Base-by-base conservation (phyloP, 2,329 filamentous ascomycete species). In the Diplodia scrobiculata region DNA sequence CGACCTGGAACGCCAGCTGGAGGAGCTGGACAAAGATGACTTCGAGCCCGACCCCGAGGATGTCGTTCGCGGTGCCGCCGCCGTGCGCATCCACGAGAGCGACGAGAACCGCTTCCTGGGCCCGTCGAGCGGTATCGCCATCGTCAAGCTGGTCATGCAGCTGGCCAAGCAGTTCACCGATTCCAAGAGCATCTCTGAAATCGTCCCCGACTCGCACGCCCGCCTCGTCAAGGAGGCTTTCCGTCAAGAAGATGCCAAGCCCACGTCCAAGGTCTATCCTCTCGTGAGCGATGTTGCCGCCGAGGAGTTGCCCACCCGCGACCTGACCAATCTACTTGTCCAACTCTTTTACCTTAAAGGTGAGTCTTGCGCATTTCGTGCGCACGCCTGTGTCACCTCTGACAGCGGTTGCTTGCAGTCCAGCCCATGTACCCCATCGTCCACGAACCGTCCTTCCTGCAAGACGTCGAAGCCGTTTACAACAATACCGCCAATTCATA, bases 141-240 rank as follows among this genome's bases (percentile, higher is more conserved):
- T 98, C 82, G 96, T 93, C 13, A 88, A 94, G 34, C 84, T 98
- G 71, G 89, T 99, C 11, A 97, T 99, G 90, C 93, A 97, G 76
- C 88, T 97, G 78, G 94, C 94, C 63, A 98, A 97, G 79, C 89
- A 92, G 69, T 96, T 94, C 73, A 96, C 92, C 29, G 90, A 95
- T 73, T 90, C 92, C 5, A 91, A 92, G 77, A 92, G 89, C 70
- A 97, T 98, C 75, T 92, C 92, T 67, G 92, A 97, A 71, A 88
- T 98, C 59, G 91, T 97, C 36, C 91, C 93, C 3, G 90, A 93
- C 85, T 75, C 87, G 79, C 77, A 87, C 77, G 74, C 87, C 79
- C 79, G 86, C 82, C 80, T 87, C 75, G 83, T 90, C 80, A 83
- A 89, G 85, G 85, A 90, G 81, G 81, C 91, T 79, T 79, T 88